Conservation (phyloP, 2,329 filamentous ascomycete species). For the Pyrenochaeta sp. region DNA sequence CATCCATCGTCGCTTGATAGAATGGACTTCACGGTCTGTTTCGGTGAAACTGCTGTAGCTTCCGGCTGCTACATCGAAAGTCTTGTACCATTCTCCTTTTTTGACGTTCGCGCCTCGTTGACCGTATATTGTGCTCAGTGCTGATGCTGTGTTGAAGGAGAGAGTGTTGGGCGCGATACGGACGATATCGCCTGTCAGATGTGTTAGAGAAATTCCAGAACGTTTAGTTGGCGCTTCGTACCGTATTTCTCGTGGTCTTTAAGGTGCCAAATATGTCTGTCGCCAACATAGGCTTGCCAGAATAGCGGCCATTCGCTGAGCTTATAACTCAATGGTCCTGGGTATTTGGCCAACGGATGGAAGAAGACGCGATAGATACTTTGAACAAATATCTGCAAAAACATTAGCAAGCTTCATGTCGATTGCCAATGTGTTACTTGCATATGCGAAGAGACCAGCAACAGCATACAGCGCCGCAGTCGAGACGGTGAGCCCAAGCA, state of each 20-base stretch:
- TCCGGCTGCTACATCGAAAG: conserved; percentile 50
- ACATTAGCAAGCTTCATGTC: not conserved
- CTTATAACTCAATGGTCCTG: conserved; percentile 34
- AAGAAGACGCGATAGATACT: conserved; percentile 31
- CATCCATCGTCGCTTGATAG: conserved; percentile 51
- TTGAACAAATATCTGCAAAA: conserved; percentile 10
- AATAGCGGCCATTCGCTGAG: conserved; percentile 32
- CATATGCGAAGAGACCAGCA: conserved; percentile 6
- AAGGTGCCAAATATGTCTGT: conserved; percentile 34
- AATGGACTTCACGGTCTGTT: conserved; percentile 50
- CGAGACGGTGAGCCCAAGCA: not conserved
- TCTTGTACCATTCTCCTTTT: conserved; percentile 56
- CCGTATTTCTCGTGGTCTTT: conserved; percentile 36
- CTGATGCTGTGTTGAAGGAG: conserved; percentile 35
- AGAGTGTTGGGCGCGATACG: conserved; percentile 36
- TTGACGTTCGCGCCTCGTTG: conserved; percentile 51
- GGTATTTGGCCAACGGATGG: conserved; percentile 35
- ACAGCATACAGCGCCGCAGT: not conserved
- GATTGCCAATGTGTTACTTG: not conserved
- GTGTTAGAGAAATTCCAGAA: not conserved
- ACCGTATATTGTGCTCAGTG: conserved; percentile 34
- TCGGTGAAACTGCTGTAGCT: conserved; percentile 50
- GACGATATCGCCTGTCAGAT: conserved; percentile 27
- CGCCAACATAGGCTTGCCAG: conserved; percentile 34
- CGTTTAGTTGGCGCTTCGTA: conserved; percentile 2